Evolutionary conservation across 768 basidiomycete genomes (phyloP).

Genomic region (Naematelia aurantialba): DNA sequence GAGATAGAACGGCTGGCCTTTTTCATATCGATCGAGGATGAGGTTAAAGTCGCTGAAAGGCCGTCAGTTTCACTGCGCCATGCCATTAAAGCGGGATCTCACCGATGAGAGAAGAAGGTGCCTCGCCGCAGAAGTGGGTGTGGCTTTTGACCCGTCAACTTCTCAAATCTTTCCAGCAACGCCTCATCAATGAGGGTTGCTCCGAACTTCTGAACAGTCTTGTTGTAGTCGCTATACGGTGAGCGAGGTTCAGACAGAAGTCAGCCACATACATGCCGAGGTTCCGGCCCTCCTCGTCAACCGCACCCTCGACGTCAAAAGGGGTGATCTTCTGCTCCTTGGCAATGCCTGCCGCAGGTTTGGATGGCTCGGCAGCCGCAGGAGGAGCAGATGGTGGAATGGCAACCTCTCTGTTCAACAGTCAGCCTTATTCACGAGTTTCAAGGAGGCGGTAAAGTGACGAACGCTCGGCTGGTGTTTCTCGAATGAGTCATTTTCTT

Average conservation of each 20-base stretch:
- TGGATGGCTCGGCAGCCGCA: slow-evolving; percentile 1
- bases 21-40: slow-evolving; percentile 91
- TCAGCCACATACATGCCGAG: slow-evolving; percentile 55
- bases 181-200: slow-evolving; percentile 73
- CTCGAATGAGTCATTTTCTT: slow-evolving; percentile 43
- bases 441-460: neutral
- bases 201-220: slow-evolving; percentile 88
- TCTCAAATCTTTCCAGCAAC: slow-evolving; percentile 82
- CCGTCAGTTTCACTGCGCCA: slow-evolving; percentile 6
- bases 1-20: slow-evolving; percentile 94
- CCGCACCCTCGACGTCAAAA: slow-evolving; percentile 93
- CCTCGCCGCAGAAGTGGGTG: slow-evolving; percentile 84
- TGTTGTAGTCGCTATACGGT: slow-evolving; percentile 83
- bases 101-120: slow-evolving; percentile 98
- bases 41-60: slow-evolving; percentile 75
- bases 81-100: slow-evolving; percentile 29
- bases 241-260: neutral
- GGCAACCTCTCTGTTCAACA: slow-evolving; percentile 9
- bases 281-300: slow-evolving; percentile 73
- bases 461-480: slow-evolving; percentile 40
- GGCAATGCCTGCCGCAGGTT: slow-evolving; percentile 13
- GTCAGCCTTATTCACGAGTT: too few species aligned
- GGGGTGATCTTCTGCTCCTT: slow-evolving; percentile 82
- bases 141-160: slow-evolving; percentile 78
- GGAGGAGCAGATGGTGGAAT: slow-evolving; percentile 1